Base-by-base conservation (phyloP, 176 grass and related monocot species). In the Calamus simplicifolius region DNA sequence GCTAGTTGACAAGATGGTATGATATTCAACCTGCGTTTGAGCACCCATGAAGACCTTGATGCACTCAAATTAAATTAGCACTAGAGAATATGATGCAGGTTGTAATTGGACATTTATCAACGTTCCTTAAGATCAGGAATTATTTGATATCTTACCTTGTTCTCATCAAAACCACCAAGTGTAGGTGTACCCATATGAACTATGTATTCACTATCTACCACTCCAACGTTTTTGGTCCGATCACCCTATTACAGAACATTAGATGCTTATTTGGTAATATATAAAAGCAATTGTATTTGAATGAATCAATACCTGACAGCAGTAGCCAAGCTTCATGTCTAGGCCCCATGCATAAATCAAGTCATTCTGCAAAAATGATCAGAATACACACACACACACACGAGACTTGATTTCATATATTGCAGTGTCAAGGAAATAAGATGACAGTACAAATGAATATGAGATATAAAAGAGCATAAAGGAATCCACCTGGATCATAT, bases 251-350 rank as follows among this genome's bases (percentile, higher is more conserved):
- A 50, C 50, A 64, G 12, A 64, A 27, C 6, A 48, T 50, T 19
- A 26, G 16, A 51, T 10, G 16, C 50, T 64, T 62, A 17, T 43
- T 12, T 38, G 10, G 13, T 13, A 43, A 43, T 13, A 43, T 29
- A 30, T 29, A 59, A 30, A 29, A 30, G 17, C n/a, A n/a, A 30
- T 7, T 19, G 6, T 2, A 4, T 50, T 26, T 26, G 38, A 21
- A 50, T 10, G 10, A 43, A 26, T 49, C 48, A 64, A 48, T 51
- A 64, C 61, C 61, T 50, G 61, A 64, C 49, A 43, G 50, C 61
- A 64, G 61, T 64, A 64, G 27, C 61, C 61, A 8, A 64, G 61
- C 50, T 64, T 64, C 61, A 64, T 64, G 61, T 64, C 61, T 27
- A 64, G 26, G 18, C 61, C 61, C 61, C 61, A 64, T n/a, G 61